Evolutionary conservation across 306 rosid genomes (phyloP), one percentile per base, ranked within the genome.

Genomic region (Medicago arabica): DNA sequence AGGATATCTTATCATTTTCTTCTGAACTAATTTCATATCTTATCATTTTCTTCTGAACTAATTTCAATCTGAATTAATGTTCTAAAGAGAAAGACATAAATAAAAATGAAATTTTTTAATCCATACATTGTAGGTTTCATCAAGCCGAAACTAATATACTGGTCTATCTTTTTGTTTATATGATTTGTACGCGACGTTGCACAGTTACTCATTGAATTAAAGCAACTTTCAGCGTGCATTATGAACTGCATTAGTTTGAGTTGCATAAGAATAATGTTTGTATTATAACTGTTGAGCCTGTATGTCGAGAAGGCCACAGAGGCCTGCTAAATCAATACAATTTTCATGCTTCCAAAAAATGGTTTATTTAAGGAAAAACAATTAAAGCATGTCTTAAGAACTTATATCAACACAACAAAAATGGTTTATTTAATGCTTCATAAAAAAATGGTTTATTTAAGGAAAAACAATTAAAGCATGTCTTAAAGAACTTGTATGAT

Each of bases 1-100:
- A 25, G 43, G 59, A n/a, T 15, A 7, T 28, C 44, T 60, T 6
- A 31, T 74, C 78, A 61, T 74, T 75, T 61, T 74, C 61, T 74
- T 36, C 19, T 8, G 23, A 31, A 28, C 34, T 62, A 16, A 31
- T 46, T 49, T 72, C 66, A 39, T 15, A 7, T 28, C 44, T 60
- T 6, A 31, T 74, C 78, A 61, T 74, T 75, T 61, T 74, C 61
- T 74, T 36, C 19, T 8, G 23, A 31, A 28, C 34, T 62, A 16
- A 31, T 46, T 49, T 72, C 66, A 39, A 28, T 46, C 69, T 31
- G 49, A 47, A 62, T 74, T 62, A 11, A 44, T 74, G 78, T 47
- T 34, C 34, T 31, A 17, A 16, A 4, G 58, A 51, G 43, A 31
- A 31, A 17, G 14, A 61, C 36, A 28, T 18, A 31, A 61, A 61